Evolutionary conservation across 1,284 basidiomycete species (phyloP), one percentile per base, ranked within the genome.

Genomic region (Ganoderma boninense): DNA sequence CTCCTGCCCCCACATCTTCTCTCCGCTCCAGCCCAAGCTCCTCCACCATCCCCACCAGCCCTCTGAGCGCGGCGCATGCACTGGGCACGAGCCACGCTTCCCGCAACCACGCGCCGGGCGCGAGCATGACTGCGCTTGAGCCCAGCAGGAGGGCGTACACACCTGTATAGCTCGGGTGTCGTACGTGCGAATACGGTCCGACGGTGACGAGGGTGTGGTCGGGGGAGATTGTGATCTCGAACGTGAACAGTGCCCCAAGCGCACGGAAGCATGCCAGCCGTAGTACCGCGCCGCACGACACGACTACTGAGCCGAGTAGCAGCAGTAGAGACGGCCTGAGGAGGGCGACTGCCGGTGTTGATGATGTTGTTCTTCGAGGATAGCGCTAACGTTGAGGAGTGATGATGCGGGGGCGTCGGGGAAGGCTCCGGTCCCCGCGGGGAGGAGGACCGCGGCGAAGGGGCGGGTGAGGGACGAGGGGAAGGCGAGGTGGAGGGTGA

Each of bases 121-220:
- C 73, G 66, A 78, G 68, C 63, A 66, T 75, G 52, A 75, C 76
- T n/a, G 69, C 67, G 46, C 69, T 71, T 43, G 76, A 69, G 44
- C 80, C 79, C 35, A 77, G 66, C 32, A 80, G 74, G 26, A 77
- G 77, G 16, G 77, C 73, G 70, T 75, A 76, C 26, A 78, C 73
- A 59, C 79, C 80, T 5, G 76, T 71, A 65, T 80, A 80, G 67
- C 77, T 79, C 35, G 79, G 80, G 59, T 81, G 80, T 18, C 79
- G 75, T 35, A 80, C 79, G 65, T 63, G 63, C 32, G 75, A 72
- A 71, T 80, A 80, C 13, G 80, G 79, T 4, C 79, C 80, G 4
- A 63, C 63, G 23, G 77, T 78, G 64, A 79, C 70, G 70, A 80
- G 77, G 42, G 63, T 63, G 70, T 80, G 79, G 38, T 67, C 49